Evolutionary conservation across 2,329 filamentous ascomycete species (phyloP).

Genomic region (Xylaria sp.): DNA sequence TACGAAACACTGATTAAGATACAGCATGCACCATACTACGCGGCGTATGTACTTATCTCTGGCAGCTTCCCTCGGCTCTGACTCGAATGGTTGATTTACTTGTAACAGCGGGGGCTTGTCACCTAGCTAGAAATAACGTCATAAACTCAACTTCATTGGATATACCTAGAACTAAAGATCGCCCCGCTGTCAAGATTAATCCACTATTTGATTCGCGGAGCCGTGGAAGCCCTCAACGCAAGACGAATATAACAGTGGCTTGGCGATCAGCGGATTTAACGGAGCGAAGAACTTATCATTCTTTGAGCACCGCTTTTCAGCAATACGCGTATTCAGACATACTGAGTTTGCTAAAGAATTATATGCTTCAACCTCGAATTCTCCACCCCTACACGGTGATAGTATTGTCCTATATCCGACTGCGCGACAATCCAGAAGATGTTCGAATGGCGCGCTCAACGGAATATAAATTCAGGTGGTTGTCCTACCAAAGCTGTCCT

Average conservation of each 20-base stretch:
- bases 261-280: background rate
- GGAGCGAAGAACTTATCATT: background rate
- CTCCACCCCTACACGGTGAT: constrained; percentile 2
- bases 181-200: too few species aligned
- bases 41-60: background rate
- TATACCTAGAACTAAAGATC: too few species aligned
- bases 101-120: too few species aligned
- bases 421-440: background rate
- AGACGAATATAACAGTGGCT: background rate
- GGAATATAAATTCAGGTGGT: background rate
- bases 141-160: too few species aligned
- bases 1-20: background rate
- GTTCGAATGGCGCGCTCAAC: background rate
- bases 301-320: background rate
- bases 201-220: too few species aligned
- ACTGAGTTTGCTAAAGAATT: background rate
- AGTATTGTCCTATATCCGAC: constrained; percentile 10
- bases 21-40: background rate
- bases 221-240: too few species aligned
- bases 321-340: constrained; percentile 5
- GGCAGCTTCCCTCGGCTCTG: too few species aligned
- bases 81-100: too few species aligned
- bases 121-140: too few species aligned
- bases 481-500: background rate
- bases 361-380: constrained; percentile 8